phyloP scores from a whole-genome alignment of 257 asterid species.

The Lycium ferocissimum region DNA sequence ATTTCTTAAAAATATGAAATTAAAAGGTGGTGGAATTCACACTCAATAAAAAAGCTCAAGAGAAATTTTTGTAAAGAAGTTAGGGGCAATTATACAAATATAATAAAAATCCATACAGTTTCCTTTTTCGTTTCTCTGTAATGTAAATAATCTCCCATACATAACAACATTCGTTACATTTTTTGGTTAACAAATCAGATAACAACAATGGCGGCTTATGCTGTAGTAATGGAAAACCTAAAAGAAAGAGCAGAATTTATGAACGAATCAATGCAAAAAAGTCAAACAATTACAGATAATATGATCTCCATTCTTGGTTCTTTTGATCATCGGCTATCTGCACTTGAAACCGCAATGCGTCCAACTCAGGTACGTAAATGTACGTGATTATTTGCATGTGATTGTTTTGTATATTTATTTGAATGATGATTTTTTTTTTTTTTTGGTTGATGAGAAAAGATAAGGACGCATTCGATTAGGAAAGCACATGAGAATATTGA shows the following conservation, averaged over 20 bases:
- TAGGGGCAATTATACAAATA: background rate
- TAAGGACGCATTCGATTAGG: conserved; percentile 88
- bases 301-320: conserved; percentile 92
- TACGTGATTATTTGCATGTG: background rate
- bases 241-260: conserved; percentile 73
- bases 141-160: background rate
- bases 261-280: conserved; percentile 82
- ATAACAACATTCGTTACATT: background rate
- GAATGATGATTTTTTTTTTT: background rate
- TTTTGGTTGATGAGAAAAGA: conserved; percentile 38
- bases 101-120: background rate
- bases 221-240: conserved; percentile 70
- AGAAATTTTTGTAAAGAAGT: background rate
- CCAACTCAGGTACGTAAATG: conserved; percentile 80
- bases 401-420: background rate
- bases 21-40: background rate
- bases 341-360: conserved; percentile 99
- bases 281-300: conserved; percentile 79
- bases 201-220: conserved; percentile 53
- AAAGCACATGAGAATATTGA: conserved; percentile 94
- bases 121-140: background rate
- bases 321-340: conserved; percentile 94
- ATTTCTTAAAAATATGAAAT: background rate
- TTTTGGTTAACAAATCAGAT: background rate
- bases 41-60: background rate